Base-by-base conservation (phyloP, 495 filamentous ascomycete species). In the Penicillium bovifimosum region DNA sequence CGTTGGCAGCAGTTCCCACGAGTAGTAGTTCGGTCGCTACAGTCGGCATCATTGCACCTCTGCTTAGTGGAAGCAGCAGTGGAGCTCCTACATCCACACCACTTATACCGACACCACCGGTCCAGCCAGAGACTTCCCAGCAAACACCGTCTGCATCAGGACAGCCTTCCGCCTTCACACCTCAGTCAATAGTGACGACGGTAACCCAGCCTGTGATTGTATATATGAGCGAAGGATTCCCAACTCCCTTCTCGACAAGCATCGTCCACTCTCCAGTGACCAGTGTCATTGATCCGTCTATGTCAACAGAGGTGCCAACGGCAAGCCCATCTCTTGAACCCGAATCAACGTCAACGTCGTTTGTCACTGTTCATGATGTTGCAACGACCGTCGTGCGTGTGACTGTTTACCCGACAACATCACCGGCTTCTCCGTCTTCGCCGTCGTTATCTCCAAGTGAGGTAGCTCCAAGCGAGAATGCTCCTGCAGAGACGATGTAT, bases 191-290 rank as follows among this genome's bases (percentile, higher is more conserved):
- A 32, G n/a, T 47, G 6, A 20, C 34, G 39, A 51, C 45, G 7
- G 43, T 55, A 43, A 50, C 57, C 29, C 31, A 52, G 34, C 53
- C 29, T 31, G 47, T 52, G 9, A 41, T 53, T 48, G 53, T 55
- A 8, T 55, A 55, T 34, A 41, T 55, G 17, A 54, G 57, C 6
- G 45, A 50, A 16, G 54, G 39, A 42, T 38, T 54, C 6, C 48
- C 40, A 35, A 16, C 18, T 10, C 44, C 60, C 31, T 36, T 51
- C 33, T 45, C 59, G 20, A 56, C 46, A 38, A 47, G 47, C 13
- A 56, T 32, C 8, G 29, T 49, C 11, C 44, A 53, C 0, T 33
- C 53, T 0, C 55, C 51, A 2, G 14, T 24, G 26, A 16, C 33
- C 34, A 28, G 9, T 48, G 7, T 18, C 7, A 38, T 13, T 6